Evolutionary conservation across 768 basidiomycete genomes (phyloP), one percentile per base, ranked within the genome.

Genomic region (Rhodotorula toruloides): DNA sequence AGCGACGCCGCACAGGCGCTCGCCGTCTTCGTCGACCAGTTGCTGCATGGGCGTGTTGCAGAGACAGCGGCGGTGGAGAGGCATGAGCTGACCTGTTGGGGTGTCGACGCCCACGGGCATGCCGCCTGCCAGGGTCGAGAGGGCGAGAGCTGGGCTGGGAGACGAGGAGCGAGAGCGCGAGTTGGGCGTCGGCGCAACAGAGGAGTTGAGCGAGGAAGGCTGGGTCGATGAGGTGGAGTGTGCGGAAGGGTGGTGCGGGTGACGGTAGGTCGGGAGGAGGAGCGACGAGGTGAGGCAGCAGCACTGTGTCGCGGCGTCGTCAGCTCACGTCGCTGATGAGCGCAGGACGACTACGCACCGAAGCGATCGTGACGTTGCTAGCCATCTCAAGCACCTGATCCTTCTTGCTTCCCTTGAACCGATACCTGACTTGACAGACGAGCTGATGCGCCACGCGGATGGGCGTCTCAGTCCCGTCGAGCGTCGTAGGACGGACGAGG

Each of bases 1-100:
- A 13, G 63, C 68, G 25, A 55, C 63, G 37, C 63, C 62, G 21
- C 34, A 36, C 3, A 69, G n/a, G n/a, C 49, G 49, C 27, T 60
- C 59, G 29, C 68, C 68, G 16, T 69, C 63, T 22, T 54, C 34
- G 16, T 53, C 44, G n/a, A 69, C 68, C 34, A 69, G 59, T 16
- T 56, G 34, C 12, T 46, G 43, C 8, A 65, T 25, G 2, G 68
- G 49, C 19, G 58, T 61, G 44, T 69, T 69, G 58, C 68, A 69
- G 3, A 69, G 52, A 31, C 68, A 69, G 12, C 68, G 63, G 22
- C 68, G 68, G 50, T 69, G 62, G 55, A 64, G 61, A 5, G 68
- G 68, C 17, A 44, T 52, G 43, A 69, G 36, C 25, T 22, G n/a
- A 7, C 60, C 60, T 16, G 44, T 46, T 10, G 61, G 57, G 2